Base-by-base conservation (phyloP, 495 filamentous ascomycete genomes). In the Neurospora sp. region DNA sequence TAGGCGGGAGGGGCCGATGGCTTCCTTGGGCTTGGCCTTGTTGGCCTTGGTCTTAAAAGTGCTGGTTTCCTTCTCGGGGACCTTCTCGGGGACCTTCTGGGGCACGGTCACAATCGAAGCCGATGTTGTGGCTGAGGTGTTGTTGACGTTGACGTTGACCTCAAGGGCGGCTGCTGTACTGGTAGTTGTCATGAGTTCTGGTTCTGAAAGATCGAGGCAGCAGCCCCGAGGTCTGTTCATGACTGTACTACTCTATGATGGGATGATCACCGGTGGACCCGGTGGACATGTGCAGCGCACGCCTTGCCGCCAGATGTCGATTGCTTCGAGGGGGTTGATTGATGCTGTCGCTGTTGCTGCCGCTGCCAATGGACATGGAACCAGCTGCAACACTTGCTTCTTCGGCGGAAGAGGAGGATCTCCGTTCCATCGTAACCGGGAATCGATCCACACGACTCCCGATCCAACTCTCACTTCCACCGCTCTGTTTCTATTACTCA, bases 1-100 rank as follows among this genome's bases (percentile, higher is more conserved):
- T 16, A 79, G 71, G 8, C 73, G 68, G 18, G 47, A 44, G 0
- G 76, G 74, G 2, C 70, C 70, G 18, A 68, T 39, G 1, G 73
- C 74, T 37, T 74, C 39, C 0, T 8, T 39, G 39, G 35, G 4
- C 35, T 35, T 35, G 27, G 2, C 2, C 2, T 2, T 2, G 2
- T 2, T 31, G 27, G 2, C 0, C 35, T 35, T 35, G 35, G 35
- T 3, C 35, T 35, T 35, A 6, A 35, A 35, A 35, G 35, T 35
- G 35, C n/a, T n/a, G n/a, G n/a, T n/a, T 27, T 35, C 35, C 35
- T 37, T 37, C 35, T 37, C 35, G 35, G 35, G 35, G 35, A 35
- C 35, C 0, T 35, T 39, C 38, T 39, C 0, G 39, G 39, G 8
- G 8, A 39, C 35, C 0, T 35, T 39, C 38, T 39, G 0, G 39